Evolutionary conservation across 2,329 filamentous ascomycete genomes (phyloP).

Genomic region (Hypomyces perniciosus): DNA sequence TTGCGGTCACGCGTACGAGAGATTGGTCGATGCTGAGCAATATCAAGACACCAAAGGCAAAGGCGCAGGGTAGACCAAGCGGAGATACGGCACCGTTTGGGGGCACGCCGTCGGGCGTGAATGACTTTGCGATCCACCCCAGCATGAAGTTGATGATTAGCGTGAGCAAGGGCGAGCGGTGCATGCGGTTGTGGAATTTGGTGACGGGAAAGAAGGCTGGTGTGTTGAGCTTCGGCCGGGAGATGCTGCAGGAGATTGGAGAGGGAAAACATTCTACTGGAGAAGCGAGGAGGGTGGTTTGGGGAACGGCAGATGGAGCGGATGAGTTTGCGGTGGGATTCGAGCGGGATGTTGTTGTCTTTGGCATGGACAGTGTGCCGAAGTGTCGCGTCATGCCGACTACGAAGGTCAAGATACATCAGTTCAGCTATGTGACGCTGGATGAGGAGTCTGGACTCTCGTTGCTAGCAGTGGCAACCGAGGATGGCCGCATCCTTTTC

Average conservation of each 20-base stretch:
- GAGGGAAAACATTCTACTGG: conserved; percentile 72
- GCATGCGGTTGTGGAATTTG: conserved; percentile 92
- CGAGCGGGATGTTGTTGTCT: conserved; percentile 77
- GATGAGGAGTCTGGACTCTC: conserved; percentile 35
- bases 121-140: conserved; percentile 91
- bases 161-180: conserved; percentile 81
- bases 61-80: conserved; percentile 70
- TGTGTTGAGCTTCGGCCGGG: conserved; percentile 75
- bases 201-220: conserved; percentile 95
- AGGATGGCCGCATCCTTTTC: conserved; percentile 82
- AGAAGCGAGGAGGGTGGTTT: conserved; percentile 76
- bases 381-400: conserved; percentile 66
- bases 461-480: conserved; percentile 73
- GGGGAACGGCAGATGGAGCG: conserved; percentile 63
- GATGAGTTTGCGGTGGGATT: conserved; percentile 88
- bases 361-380: conserved; percentile 80
- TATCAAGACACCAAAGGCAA: conserved; percentile 84
- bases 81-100: conserved; percentile 84
- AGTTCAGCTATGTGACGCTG: conserved; percentile 64
- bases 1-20: conserved; percentile 77
- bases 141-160: conserved; percentile 96
- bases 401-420: conserved; percentile 73
- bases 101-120: conserved; percentile 78
- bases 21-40: conserved; percentile 85
- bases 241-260: conserved; percentile 66